A percentile compares a stretch with the other conserved stretches of the same genome.
phyloP scores from a whole-genome alignment of 208 protist species.

The Leishmania gerbilli region DNA sequence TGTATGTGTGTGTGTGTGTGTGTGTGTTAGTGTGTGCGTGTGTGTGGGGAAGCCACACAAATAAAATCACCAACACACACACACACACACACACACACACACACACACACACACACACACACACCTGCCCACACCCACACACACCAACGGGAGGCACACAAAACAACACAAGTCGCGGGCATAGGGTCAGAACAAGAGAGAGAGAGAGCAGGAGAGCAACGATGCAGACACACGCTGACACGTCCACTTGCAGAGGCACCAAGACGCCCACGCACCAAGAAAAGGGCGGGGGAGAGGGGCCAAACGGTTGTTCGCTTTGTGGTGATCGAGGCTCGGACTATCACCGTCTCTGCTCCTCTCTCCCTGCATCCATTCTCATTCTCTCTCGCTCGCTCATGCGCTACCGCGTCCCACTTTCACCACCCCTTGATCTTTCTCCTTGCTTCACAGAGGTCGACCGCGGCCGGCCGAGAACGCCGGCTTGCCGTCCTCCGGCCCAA shows the following conservation, averaged over 20 bases:
- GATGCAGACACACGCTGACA: conserved; percentile 10
- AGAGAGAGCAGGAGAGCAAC: background rate
- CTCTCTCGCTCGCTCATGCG: background rate
- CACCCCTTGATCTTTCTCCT: background rate
- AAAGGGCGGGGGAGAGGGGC: background rate
- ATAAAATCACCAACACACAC: background rate
- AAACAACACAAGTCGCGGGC: background rate
- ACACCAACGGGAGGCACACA: background rate
- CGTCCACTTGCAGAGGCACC: conserved; percentile 13
- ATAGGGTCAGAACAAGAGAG: background rate
- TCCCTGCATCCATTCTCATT: background rate
- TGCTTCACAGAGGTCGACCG: conserved; percentile 44
- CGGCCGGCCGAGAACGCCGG: conserved; percentile 64
- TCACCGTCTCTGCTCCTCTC: background rate
- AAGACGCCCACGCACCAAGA: background rate
- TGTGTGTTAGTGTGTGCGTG: background rate
- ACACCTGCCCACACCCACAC: background rate
- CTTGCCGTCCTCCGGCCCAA: conserved; percentile 59
- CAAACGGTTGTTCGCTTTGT: background rate
- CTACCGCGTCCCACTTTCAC: background rate
- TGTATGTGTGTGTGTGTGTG: background rate
- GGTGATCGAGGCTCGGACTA: background rate
- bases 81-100: background rate
- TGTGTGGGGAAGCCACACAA: background rate
- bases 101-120: background rate